Evolutionary conservation across 1,284 basidiomycete species (phyloP), one percentile per base, ranked within the genome.

Genomic region (Trametes versicolor): DNA sequence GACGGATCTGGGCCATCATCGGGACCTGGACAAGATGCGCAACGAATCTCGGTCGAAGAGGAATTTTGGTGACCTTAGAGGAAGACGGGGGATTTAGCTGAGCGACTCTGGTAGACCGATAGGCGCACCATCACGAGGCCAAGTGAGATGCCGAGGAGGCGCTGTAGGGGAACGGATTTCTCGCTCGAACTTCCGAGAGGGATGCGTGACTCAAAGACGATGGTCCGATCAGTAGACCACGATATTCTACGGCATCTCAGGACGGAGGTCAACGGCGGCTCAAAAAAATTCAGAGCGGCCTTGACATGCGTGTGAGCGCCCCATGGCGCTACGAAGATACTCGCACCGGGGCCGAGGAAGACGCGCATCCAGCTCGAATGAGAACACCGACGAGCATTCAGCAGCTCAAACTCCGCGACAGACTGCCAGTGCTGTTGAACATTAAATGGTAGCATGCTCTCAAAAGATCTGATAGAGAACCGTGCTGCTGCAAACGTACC

Each of bases 1-100:
- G 47, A 32, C 57, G 58, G 54, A 66, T 66, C 61, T 60, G 36
- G n/a, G 51, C 50, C 32, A 17, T 25, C 41, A 49, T 45, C 54
- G 52, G 32, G 49, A 19, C 36, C 53, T 36, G 43, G 19, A 39
- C 27, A 27, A 57, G 52, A 48, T 54, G 45, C 36, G 21, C 15
- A 29, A n/a, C 36, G 27, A 4, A 23, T 32, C 49, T 45, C 39
- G 41, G 39, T 37, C 9, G 41, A 13, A 23, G n/a, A 43, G 36
- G 53, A 27, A 53, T 53, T 61, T 39, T 61, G 45, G 9, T 17
- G 6, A 27, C 27, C 2, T 15, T 47, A 25, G 54, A 47, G 25
- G 25, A 32, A 41, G 49, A 41, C 23, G 39, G 41, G 37, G 29
- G 36, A 37, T 25, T 47, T 48, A 17, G 27, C 23, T 7, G 34